These are phyloP conservation scores for Theobroma cacao DNA, from an alignment of 345 rosid genomes.

Conservation along the genomic window DNA sequence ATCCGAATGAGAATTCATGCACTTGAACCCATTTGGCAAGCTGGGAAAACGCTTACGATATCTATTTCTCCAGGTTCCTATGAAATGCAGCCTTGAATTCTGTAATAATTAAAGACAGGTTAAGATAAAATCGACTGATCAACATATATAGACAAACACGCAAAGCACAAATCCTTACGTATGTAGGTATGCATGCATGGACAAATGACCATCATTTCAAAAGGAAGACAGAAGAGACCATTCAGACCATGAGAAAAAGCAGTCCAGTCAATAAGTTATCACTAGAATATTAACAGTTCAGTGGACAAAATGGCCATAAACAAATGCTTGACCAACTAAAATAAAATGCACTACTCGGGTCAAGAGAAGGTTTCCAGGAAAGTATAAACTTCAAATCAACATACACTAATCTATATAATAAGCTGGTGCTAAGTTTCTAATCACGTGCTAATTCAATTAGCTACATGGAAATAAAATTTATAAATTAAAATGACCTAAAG, in stretches of 20 bases:
- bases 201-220: neutral
- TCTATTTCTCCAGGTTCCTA: conserved; percentile 96
- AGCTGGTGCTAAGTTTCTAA: neutral
- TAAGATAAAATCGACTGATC: neutral
- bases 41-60: conserved; percentile 70
- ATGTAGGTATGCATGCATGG: neutral
- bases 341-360: neutral
- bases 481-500: neutral
- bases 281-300: neutral
- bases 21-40: conserved; percentile 32
- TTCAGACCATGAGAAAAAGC: neutral
- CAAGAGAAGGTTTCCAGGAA: neutral
- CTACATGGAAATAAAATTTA: no score
- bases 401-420: neutral
- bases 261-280: neutral
- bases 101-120: conserved; percentile 32
- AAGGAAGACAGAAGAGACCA: neutral
- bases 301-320: neutral
- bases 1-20: conserved; percentile 31
- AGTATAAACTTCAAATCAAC: conserved; percentile 1
- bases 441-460: neutral
- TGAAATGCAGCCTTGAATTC: conserved; percentile 96
- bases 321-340: neutral
- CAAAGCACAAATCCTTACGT: neutral
- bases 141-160: neutral